Evolutionary conservation across 2,329 filamentous ascomycete species (phyloP).

Genomic region (Xylaria sp.): DNA sequence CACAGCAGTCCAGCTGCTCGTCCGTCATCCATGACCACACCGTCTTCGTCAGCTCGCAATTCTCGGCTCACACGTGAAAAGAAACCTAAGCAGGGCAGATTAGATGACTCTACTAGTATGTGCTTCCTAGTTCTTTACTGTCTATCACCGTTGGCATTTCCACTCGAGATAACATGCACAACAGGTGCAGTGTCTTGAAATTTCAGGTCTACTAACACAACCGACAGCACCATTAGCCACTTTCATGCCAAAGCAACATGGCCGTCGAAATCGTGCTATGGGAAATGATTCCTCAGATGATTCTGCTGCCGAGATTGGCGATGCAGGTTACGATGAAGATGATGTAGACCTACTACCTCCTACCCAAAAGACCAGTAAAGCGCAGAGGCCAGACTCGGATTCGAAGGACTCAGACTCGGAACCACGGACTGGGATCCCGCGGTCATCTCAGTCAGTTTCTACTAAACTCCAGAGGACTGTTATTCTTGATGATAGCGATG

Average conservation of each 20-base stretch:
- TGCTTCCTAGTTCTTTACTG: not conserved
- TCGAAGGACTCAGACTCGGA: conserved; percentile 26
- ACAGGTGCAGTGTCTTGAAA: not conserved
- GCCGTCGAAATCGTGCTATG: conserved; percentile 21
- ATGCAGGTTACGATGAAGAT: conserved; percentile 38
- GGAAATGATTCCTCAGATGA: conserved; percentile 44
- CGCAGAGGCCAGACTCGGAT: conserved; percentile 10
- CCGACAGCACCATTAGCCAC: conserved; percentile 36
- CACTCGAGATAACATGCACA: not conserved
- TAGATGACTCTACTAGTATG: conserved; percentile 37
- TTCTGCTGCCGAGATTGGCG: conserved; percentile 40
- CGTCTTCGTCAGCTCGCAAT: conserved; percentile 12
- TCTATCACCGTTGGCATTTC: not conserved
- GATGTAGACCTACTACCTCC: conserved; percentile 39
- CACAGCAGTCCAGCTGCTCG: conserved; percentile 34
- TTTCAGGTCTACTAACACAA: conserved; percentile 23
- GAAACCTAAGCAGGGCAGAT: conserved; percentile 34
- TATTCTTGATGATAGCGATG: conserved; percentile 43
- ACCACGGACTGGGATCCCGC: conserved; percentile 20
- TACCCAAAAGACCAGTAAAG: conserved; percentile 27
- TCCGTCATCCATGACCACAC: conserved; percentile 15
- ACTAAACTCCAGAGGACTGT: conserved; percentile 43
- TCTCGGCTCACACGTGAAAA: conserved; percentile 21
- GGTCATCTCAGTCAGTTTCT: conserved; percentile 48
- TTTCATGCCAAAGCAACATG: conserved; percentile 44